Percentiles rank a stretch among this genome's conserved stretches.
Evolutionary conservation across 257 asterid species (phyloP).

Genomic region (Solanum clarkiae): DNA sequence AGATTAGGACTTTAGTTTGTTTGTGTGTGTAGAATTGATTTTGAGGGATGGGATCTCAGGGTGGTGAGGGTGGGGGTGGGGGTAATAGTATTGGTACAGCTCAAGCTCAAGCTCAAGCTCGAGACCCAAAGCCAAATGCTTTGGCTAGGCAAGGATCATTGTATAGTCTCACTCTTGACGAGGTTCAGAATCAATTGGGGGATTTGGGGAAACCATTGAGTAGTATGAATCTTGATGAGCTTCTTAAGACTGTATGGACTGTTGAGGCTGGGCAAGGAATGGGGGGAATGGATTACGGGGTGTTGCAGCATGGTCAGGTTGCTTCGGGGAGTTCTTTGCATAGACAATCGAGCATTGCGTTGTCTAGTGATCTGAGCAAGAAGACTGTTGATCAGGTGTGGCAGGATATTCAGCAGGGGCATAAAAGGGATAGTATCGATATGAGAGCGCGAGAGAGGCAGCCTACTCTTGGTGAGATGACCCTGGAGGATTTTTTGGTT

Average conservation of each 20-base stretch:
- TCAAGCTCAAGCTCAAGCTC: background rate
- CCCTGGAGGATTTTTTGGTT: conserved; percentile 83
- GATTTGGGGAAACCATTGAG: conserved; percentile 73
- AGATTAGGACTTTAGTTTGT: background rate
- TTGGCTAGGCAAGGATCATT: conserved; percentile 65
- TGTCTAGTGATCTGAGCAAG: conserved; percentile 64
- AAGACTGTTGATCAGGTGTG: conserved; percentile 94
- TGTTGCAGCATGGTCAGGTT: conserved; percentile 13
- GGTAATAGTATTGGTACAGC: background rate
- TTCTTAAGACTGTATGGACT: conserved; percentile 66
- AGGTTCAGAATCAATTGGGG: conserved; percentile 80
- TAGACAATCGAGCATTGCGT: conserved; percentile 35
- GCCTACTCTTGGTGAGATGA: conserved; percentile 68
- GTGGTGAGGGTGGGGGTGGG: conserved; percentile 34
- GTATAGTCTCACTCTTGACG: conserved; percentile 81
- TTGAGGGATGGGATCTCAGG: conserved; percentile 63
- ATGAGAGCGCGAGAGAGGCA: conserved; percentile 15
- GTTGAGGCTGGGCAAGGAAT: conserved; percentile 49
- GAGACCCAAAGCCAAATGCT: conserved; percentile 26
- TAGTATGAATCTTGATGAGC: conserved; percentile 95
- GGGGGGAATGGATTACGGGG: conserved; percentile 24
- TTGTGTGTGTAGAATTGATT: background rate
- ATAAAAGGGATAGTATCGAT: conserved; percentile 37
- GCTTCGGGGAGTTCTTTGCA: conserved; percentile 20
- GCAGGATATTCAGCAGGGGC: conserved; percentile 78